phyloP scores from a whole-genome alignment of 345 rosid species.

The Gossypium rotundifolium region DNA sequence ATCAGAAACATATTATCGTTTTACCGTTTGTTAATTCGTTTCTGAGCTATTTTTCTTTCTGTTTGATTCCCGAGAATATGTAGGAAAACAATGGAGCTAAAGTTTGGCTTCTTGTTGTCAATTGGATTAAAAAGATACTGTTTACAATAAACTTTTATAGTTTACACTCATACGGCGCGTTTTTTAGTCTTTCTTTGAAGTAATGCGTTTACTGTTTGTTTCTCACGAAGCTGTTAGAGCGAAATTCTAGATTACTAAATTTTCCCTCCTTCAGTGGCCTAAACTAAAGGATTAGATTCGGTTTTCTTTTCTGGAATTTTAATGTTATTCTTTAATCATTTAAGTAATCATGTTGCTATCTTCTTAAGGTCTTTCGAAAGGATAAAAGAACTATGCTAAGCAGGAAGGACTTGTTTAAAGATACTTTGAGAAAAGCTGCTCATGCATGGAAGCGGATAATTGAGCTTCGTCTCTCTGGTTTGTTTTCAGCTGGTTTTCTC shows the following conservation, averaged over 20 bases:
- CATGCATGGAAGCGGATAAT: slow-evolving; percentile 79
- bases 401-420: slow-evolving; percentile 94
- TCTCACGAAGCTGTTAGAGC: background rate
- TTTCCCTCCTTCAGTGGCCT: background rate
- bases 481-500: slow-evolving; percentile 1
- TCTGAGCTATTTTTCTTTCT: background rate
- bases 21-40: background rate
- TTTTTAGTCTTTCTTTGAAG: background rate
- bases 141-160: background rate
- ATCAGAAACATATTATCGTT: background rate
- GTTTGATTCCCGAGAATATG: background rate
- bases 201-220: background rate
- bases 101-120: background rate
- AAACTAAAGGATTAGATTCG: background rate
- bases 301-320: background rate
- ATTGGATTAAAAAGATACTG: background rate
- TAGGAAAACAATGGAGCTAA: background rate
- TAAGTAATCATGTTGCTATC: background rate
- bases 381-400: slow-evolving; percentile 58
- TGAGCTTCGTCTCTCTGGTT: slow-evolving; percentile 87
- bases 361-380: slow-evolving; percentile 60
- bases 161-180: background rate
- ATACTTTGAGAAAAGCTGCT: slow-evolving; percentile 74
- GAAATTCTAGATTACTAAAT: background rate
- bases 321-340: background rate